Conservation (phyloP, 352 stramenopile genomes). For the Globisporangium nunn region DNA sequence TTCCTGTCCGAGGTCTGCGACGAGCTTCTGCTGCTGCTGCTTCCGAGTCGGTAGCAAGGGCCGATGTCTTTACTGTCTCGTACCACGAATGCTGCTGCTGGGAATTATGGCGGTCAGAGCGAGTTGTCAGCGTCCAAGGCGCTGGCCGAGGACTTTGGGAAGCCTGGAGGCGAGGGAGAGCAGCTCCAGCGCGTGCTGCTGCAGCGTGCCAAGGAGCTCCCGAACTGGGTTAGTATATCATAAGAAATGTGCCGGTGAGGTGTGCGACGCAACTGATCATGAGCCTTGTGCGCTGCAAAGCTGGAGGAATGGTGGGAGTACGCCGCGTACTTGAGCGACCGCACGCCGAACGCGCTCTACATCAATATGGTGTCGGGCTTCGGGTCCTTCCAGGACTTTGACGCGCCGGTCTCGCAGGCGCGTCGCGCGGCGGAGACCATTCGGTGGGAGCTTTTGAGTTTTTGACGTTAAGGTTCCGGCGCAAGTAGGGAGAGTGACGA, state of each 20-base stretch:
- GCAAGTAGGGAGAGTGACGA: neutral
- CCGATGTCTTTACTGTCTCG: no score
- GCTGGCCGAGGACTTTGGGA: conserved; percentile 40
- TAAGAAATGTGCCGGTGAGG: neutral
- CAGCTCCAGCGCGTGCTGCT: conserved; percentile 41
- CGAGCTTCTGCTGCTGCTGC: conserved; percentile 23
- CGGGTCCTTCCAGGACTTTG: conserved; percentile 89
- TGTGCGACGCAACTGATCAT: no score
- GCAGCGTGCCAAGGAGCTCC: conserved; percentile 29
- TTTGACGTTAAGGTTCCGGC: no score
- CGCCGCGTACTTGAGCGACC: conserved; percentile 65
- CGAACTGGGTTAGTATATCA: conserved; percentile 43
- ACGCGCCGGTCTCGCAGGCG: conserved; percentile 46
- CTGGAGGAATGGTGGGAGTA: conserved; percentile 92
- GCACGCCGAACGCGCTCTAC: conserved; percentile 83
- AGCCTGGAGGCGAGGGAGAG: conserved; percentile 37
- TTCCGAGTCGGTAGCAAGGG: neutral
- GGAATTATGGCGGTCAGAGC: conserved; percentile 19
- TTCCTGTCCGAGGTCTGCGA: conserved; percentile 45
- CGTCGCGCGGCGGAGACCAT: conserved; percentile 55
- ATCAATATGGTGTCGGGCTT: conserved; percentile 95
- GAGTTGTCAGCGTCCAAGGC: conserved; percentile 28
- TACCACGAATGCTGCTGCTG: no score
- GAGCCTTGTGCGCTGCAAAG: conserved; percentile 11
- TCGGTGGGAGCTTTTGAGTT: conserved; percentile 12